Evolutionary conservation across 371 early-diverging fungal species (phyloP), one percentile per base, ranked within the genome.

Genomic region (Mucor ambiguus): DNA sequence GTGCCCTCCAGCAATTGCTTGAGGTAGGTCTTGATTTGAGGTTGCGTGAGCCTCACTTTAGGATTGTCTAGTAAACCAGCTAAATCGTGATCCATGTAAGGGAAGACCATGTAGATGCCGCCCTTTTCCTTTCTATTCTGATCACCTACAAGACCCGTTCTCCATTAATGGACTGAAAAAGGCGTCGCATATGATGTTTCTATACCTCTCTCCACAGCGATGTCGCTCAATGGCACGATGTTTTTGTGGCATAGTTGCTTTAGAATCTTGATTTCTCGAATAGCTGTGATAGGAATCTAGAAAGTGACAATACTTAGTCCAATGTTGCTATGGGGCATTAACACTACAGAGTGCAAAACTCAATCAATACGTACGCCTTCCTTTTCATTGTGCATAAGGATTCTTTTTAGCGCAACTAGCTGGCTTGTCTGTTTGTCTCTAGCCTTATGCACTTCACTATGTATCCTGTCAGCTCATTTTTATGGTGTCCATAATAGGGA

Each of bases 21-120:
- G 74, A 91, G 69, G 62, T 92, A 90, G 73, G 89, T 81, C 66
- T 96, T 96, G 60, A 95, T 88, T 61, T 92, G 93, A 28, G 90
- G 85, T 7, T 73, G 80, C 3, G 85, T 79, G 49, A 94, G 81
- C 28, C 81, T 73, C 5, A 92, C 87, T 56, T 82, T 79, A 6
- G 90, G 89, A 68, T 93, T 91, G 49, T 90, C 90, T 44, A 96
- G 76, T 41, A 96, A 78, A 1, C 96, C 96, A 2, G 93, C 90
- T 20, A 98, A 82, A 70, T 98, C 97, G 67, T 94, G 95, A 60
- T 95, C 95, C 93, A 98, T 92, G 82, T 97, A 98, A 30, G 95
- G 96, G 58, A 98, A 94, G 6, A 95, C 96, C 93, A 99, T 93
- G 76, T 93, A 95, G 11, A 94, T 86, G 16, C 84, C 86, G 55